phyloP scores from a whole-genome alignment of 2,329 filamentous ascomycete genomes.

The Graphiopsis chlorocephala region DNA sequence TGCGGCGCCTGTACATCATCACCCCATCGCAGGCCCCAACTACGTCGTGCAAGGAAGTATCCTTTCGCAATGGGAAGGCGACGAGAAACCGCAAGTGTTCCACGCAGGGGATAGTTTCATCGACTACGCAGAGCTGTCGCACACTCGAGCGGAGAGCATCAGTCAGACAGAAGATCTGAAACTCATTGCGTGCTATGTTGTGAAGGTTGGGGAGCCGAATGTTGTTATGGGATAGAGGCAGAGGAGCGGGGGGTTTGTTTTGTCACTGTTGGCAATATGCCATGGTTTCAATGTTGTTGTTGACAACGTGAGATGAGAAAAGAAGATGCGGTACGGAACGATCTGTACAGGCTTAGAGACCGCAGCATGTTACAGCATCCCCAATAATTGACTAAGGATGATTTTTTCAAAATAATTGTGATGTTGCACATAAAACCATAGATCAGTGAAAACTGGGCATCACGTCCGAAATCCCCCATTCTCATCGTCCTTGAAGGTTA shows the following conservation, averaged over 20 bases:
- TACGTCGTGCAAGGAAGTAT: neutral
- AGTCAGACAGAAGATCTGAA: neutral
- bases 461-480: too few relatives aligned
- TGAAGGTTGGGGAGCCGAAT: neutral
- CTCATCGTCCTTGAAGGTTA: too few relatives aligned
- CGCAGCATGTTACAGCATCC: too few relatives aligned
- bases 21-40: neutral
- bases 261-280: neutral
- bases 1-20: neutral
- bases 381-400: too few relatives aligned
- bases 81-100: neutral
- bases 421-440: too few relatives aligned
- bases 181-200: neutral
- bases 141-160: neutral
- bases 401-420: too few relatives aligned
- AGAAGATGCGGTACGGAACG: too few relatives aligned
- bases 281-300: neutral
- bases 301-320: too few relatives aligned
- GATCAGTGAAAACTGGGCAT: too few relatives aligned
- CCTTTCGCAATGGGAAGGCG: neutral
- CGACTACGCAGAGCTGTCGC: neutral
- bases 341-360: too few relatives aligned
- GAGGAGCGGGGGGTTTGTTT: neutral
- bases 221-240: neutral
- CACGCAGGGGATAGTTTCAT: neutral